Percentiles rank a stretch among this genome's conserved stretches.
These are phyloP conservation scores for Hericium erinaceus DNA, from an alignment of 768 basidiomycete genomes.

Conservation along the genomic window DNA sequence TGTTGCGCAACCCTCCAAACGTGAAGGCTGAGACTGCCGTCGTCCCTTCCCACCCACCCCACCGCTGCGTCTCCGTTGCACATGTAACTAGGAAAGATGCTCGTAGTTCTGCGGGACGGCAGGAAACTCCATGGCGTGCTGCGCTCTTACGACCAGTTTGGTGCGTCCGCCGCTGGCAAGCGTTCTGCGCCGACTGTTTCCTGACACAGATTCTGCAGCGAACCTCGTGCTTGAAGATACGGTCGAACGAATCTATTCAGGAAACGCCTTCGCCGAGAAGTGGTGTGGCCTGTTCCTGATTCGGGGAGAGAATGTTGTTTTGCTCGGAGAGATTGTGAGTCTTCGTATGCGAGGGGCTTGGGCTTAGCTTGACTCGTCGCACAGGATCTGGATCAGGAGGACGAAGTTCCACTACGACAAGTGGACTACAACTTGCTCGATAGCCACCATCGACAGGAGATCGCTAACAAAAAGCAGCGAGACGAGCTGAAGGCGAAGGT, in stretches of 20 bases:
- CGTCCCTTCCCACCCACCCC: constrained; percentile 6
- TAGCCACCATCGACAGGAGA: constrained; percentile 63
- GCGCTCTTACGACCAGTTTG: constrained; percentile 97
- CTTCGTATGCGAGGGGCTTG: neutral
- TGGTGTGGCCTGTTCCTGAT: constrained; percentile 89
- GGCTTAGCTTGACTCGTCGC: neutral
- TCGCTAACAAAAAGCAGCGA: constrained; percentile 65
- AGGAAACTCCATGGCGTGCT: constrained; percentile 94
- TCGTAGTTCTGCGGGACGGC: constrained; percentile 93
- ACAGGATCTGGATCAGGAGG: constrained; percentile 89
- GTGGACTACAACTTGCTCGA: constrained; percentile 65
- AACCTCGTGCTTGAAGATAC: constrained; percentile 97
- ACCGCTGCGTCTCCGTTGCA: constrained; percentile 5
- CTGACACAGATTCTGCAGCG: constrained; percentile 37
- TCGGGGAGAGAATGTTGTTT: constrained; percentile 95
- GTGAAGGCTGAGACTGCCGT: constrained; percentile 16
- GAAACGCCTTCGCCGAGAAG: constrained; percentile 77
- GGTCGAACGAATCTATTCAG: constrained; percentile 90
- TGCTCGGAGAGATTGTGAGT: constrained; percentile 93
- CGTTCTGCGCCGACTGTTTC: neutral
- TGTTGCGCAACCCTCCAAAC: constrained; percentile 18
- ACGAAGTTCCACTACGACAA: constrained; percentile 71
- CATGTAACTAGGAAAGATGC: constrained; percentile 79
- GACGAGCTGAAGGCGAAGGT: constrained; percentile 80
- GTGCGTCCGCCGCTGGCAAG: constrained; percentile 35